Conservation (phyloP, 805 yeast species). For the Ogataea glucozyma region DNA sequence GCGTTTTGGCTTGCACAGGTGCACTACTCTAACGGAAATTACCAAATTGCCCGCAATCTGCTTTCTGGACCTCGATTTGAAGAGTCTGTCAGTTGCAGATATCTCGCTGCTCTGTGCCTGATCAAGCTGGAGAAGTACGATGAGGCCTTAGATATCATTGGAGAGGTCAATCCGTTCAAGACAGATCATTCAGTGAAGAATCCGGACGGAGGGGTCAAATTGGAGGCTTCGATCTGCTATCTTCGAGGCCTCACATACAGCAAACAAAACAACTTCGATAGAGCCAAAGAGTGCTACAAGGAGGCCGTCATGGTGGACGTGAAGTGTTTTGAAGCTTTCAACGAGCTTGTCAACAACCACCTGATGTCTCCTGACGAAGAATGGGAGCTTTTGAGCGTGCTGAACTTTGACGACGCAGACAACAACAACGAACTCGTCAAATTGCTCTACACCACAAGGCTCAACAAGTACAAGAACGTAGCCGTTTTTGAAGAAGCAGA, state of each 20-base stretch:
- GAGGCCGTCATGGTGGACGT: conserved; percentile 88
- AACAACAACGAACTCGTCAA: conserved; percentile 81
- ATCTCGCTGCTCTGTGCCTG: conserved; percentile 74
- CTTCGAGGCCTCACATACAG: conserved; percentile 82
- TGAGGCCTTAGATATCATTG: conserved; percentile 83
- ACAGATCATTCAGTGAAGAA: conserved; percentile 39
- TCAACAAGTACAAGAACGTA: conserved; percentile 70
- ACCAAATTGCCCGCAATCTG: conserved; percentile 73
- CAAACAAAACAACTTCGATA: conserved; percentile 77
- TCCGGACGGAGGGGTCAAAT: conserved; percentile 79
- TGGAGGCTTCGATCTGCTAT: conserved; percentile 85
- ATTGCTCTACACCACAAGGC: conserved; percentile 69
- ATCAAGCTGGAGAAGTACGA: conserved; percentile 77
- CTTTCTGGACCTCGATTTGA: conserved; percentile 58
- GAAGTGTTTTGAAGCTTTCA: conserved; percentile 90
- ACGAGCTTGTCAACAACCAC: conserved; percentile 70
- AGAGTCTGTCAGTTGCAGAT: conserved; percentile 72
- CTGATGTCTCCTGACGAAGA: conserved; percentile 82
- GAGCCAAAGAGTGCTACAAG: conserved; percentile 81
- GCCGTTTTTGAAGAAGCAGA: conserved; percentile 65
- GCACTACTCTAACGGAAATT: conserved; percentile 72
- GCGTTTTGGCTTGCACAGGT: conserved; percentile 97
- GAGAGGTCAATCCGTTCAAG: conserved; percentile 75
- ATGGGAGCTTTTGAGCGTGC: conserved; percentile 68
- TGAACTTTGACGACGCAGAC: conserved; percentile 72